Percentiles rank a stretch among this genome's conserved stretches.
Evolutionary conservation across 2,329 filamentous ascomycete species (phyloP).

Genomic region (Coniochaeta hoffmannii): DNA sequence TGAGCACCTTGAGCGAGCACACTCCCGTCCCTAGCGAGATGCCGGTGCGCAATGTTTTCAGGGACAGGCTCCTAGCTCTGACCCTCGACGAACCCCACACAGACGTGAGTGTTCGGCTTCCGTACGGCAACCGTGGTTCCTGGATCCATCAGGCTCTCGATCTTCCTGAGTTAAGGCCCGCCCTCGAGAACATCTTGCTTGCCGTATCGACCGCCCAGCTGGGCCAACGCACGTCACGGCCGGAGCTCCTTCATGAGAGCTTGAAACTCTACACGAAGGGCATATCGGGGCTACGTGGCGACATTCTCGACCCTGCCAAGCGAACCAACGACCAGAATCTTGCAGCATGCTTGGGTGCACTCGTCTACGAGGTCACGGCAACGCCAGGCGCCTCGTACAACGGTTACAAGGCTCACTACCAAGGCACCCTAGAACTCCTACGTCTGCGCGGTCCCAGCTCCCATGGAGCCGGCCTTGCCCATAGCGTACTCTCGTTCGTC

Average conservation of each 20-base stretch:
- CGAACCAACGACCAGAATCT: constrained; percentile 9
- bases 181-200: constrained; percentile 4
- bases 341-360: constrained; percentile 12
- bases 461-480: constrained; percentile 9
- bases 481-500: constrained; percentile 12
- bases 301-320: not conserved
- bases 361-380: constrained; percentile 16
- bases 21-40: not conserved
- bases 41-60: not conserved
- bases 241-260: constrained; percentile 4
- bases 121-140: not conserved
- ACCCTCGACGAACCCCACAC: not conserved
- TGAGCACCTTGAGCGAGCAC: not conserved
- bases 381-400: constrained; percentile 8
- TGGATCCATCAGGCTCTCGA: constrained; percentile 4
- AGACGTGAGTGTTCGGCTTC: not conserved
- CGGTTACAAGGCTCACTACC: constrained; percentile 14
- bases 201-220: constrained; percentile 6
- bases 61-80: not conserved
- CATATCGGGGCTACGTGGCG: not conserved
- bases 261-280: constrained; percentile 4
- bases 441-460: constrained; percentile 12
- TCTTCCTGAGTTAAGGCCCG: constrained; percentile 4
- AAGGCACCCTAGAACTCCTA: constrained; percentile 13
- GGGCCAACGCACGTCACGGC: not conserved